Evolutionary conservation across 495 filamentous ascomycete genomes (phyloP), one percentile per base, ranked within the genome.

Genomic region (Aspergillus incahuasiensis): DNA sequence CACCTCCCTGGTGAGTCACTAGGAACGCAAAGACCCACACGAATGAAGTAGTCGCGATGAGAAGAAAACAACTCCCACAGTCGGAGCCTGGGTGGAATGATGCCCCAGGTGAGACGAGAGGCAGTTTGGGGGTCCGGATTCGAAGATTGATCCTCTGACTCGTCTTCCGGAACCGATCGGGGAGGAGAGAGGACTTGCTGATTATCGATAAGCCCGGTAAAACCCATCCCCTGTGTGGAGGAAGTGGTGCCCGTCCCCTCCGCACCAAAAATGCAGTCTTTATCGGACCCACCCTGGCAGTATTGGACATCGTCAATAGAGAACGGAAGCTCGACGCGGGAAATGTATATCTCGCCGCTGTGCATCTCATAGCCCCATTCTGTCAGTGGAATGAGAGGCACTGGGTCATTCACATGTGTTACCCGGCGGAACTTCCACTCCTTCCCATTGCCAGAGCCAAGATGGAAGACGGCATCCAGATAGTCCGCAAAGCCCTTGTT

Each of bases 21-120:
- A 2, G 92, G 92, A 5, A 97, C 75, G 73, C 94, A 98, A 41
- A 97, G 71, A 0, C 94, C 94, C 55, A 98, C 63, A 30, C 94
- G 73, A 87, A 91, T 94, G 68, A 98, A 98, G 65, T 98, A 98
- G 71, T 98, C 94, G 50, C 94, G 77, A 74, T 98, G 94, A 15
- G 92, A 87, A 74, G 91, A 91, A 67, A 97, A 88, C n/a, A 95
- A 73, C 73, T 95, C 83, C 89, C 95, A 94, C 9, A 92, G 78
- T 65, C 86, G 86, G 59, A 85, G 86, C 43, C 83, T 72, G 9
- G 79, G 67, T 15, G 89, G 87, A 18, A 91, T 68, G 22, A 71
- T 58, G 51, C 72, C 70, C 57, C 76, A 72, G 15, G 67, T 55
- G 52, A 62, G 58, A 21, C 66, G 45, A 12, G 53, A 58, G 15